Evolutionary conservation across 2,329 filamentous ascomycete species (phyloP), one percentile per base, ranked within the genome.

Genomic region (Tolypocladium tropicale): DNA sequence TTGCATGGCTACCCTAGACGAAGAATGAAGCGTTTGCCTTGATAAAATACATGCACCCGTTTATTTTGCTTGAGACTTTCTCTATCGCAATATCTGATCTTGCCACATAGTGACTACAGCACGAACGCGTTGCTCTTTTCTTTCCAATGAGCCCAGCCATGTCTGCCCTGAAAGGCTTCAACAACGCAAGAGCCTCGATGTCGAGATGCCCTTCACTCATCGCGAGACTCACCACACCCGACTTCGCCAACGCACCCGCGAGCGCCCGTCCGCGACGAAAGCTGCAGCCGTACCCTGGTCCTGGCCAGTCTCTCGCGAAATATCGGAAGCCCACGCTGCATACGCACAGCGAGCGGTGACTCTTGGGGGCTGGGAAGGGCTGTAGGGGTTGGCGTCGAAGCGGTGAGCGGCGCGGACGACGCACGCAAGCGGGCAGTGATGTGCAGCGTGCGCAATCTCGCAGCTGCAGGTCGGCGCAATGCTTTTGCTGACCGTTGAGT

Each of bases 401-500:
- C 46, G 46, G 46, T 49, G 46, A 49, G 46, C 43, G 43, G 43
- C 25, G 2, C 43, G 16, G n/a, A n/a, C n/a, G n/a, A n/a, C n/a
- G n/a, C n/a, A 48, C 25, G 43, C 43, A 6, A 32, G 46, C 16
- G 25, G 46, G 46, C 46, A 18, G 46, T 49, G 46, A 49, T 49
- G 6, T 49, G 28, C 46, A 12, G 16, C 46, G 46, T 49, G 46
- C 46, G 46, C 46, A 49, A 49, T 49, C 46, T 49, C 46, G 46
- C 46, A 49, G 46, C 25, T 48, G 43, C 46, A 25, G 25, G 46
- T 16, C 12, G 14, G 25, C 23, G 23, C 43, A 28, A 16, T 6
- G 25, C 43, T 30, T 36, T 18, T 16, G n/a, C 36, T 18, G 9
- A 9, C n/a, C 16, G 10, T 11, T 33, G 32, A 34, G 33, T 34